phyloP scores from a whole-genome alignment of 495 filamentous ascomycete genomes.

The Trichoderma erinaceum region DNA sequence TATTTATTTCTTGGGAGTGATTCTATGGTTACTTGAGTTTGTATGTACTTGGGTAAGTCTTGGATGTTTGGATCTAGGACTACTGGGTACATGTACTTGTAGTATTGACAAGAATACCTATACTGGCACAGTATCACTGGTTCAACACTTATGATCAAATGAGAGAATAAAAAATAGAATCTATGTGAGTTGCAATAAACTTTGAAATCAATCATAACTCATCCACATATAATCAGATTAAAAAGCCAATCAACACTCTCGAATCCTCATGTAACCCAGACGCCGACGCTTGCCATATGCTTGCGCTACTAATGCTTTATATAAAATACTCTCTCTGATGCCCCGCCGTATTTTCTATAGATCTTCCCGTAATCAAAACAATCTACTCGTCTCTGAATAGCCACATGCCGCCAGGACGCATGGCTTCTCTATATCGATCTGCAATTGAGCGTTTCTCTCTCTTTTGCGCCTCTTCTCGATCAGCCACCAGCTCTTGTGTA shows the following conservation, averaged over 20 bases:
- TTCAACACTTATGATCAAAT: too few species aligned
- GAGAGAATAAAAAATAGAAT: too few species aligned
- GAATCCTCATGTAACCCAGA: not conserved
- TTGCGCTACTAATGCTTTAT: too few species aligned
- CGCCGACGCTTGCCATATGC: not conserved
- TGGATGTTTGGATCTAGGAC: too few species aligned
- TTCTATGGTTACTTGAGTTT: too few species aligned
- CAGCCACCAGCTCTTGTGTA: slow-evolving; percentile 67
- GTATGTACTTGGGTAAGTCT: too few species aligned
- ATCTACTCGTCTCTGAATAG: slow-evolving; percentile 71
- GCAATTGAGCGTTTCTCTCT: slow-evolving; percentile 57
- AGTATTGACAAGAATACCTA: too few species aligned
- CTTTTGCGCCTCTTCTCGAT: slow-evolving; percentile 54
- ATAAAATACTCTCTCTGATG: not conserved
- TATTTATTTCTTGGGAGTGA: too few species aligned
- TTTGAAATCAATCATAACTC: too few species aligned
- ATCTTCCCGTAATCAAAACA: not conserved
- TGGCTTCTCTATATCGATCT: slow-evolving; percentile 74
- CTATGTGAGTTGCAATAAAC: too few species aligned
- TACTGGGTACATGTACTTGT: too few species aligned
- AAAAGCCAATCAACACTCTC: not conserved
- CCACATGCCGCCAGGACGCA: slow-evolving; percentile 68
- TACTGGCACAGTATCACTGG: too few species aligned
- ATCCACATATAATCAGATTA: not conserved
- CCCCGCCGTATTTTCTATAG: not conserved